Percentiles rank a stretch among this genome's conserved stretches.
Conservation (phyloP, 768 basidiomycete species). For the Mycena indigotica region DNA sequence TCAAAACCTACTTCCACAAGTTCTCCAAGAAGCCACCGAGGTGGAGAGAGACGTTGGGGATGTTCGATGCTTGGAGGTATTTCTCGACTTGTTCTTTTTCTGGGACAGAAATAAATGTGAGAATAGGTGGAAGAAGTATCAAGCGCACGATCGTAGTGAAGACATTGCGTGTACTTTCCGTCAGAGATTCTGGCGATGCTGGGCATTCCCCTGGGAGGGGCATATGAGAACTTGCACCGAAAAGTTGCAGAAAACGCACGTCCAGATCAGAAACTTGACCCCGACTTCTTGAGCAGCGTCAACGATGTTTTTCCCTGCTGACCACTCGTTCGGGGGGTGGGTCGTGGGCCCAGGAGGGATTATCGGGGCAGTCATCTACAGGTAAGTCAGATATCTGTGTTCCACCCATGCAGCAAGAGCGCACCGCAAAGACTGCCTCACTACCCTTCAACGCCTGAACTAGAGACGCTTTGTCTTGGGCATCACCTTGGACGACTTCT, state of each 20-base stretch:
- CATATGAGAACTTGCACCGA: too few species aligned
- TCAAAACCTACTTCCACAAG: too few species aligned
- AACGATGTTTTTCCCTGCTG: slow-evolving; percentile 10
- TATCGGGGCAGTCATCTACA: background rate
- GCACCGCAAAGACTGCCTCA: slow-evolving; percentile 9
- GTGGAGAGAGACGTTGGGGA: slow-evolving; percentile 6
- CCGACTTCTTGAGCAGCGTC: slow-evolving; percentile 13
- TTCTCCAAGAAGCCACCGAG: slow-evolving; percentile 1
- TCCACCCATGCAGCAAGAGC: background rate
- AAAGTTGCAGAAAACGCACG: background rate
- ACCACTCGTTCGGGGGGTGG: slow-evolving; percentile 2
- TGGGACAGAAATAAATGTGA: too few species aligned
- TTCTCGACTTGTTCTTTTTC: slow-evolving; percentile 19
- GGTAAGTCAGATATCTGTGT: background rate
- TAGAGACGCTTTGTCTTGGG: slow-evolving; percentile 3
- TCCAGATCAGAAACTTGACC: slow-evolving; percentile 16
- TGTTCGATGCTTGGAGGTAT: slow-evolving; percentile 18
- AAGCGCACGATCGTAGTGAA: background rate
- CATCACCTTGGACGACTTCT: background rate
- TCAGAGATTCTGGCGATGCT: background rate
- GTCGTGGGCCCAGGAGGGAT: background rate
- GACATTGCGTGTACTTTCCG: background rate
- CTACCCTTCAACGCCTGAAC: background rate
- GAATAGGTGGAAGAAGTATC: too few species aligned
- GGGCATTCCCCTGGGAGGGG: slow-evolving; percentile 2